Evolutionary conservation across 306 rosid species (phyloP), one percentile per base, ranked within the genome.

Genomic region (Quercus robur): DNA sequence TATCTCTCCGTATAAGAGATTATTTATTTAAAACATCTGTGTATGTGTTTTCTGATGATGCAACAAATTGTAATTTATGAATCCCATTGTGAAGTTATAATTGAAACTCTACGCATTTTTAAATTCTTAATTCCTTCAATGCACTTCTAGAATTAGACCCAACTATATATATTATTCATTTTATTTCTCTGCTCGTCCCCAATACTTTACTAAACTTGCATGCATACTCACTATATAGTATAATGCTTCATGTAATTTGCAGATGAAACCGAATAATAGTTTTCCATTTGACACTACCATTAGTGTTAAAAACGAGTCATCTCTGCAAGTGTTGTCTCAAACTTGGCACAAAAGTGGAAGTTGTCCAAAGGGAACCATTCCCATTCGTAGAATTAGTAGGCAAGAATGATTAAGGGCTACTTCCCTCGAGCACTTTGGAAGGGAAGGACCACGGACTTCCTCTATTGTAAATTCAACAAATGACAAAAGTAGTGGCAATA

Each of bases 311-410:
- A 30, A 75, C 25, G 52, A 46, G 70, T 70, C 81, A 14, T 57
- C 12, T 31, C 74, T 55, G 5, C 2, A 35, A 5, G 33, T 63
- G 11, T 20, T 77, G 4, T 74, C 75, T 31, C 97, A 91, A 11
- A 77, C 67, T 55, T 91, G 97, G 97, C 97, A 83, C 1, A 90
- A 31, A 76, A 86, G 84, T 69, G 97, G 93, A 81, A 85, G 81
- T 7, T 90, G 98, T 84, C 97, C 97, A 7, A 6, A 86, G 12
- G 97, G 93, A 83, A 88, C 92, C 1, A 28, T 91, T 52, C 93
- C 94, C 1, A 85, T 91, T 56, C 81, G 93, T 17, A 90, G 93
- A 84, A 80, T 90, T 67, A 38, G 7, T 68, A 78, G 26, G 70
- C 57, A 75, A 8, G 90, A 93, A 38, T 73, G 90, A 13, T 25